Base-by-base conservation (phyloP, 1,284 basidiomycete genomes). In the Rhodotorula mucilaginosa region DNA sequence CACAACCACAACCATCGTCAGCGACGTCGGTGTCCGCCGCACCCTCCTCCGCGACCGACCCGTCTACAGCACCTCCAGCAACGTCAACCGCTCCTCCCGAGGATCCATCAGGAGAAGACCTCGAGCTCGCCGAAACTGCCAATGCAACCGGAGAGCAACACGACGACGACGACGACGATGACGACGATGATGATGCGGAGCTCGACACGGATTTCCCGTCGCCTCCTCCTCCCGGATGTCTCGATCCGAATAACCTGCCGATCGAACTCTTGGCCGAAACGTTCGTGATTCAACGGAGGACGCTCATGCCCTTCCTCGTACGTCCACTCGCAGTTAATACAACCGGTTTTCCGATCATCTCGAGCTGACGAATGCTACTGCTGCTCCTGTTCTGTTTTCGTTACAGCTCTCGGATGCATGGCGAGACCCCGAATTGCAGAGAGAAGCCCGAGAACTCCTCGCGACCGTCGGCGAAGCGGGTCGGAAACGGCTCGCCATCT, bases 141-240 rank as follows among this genome's bases (percentile, higher is more conserved):
- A 31, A 21, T 21, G 2, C 29, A 23, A 26, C 58, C 54, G 68
- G 49, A 2, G 62, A 44, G 7, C 57, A 64, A 19, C 48, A 58
- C 47, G 60, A 52, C 21, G 69, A 60, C 5, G 73, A 74, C 21
- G 31, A 51, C 21, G 61, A 60, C 15, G 58, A 47, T 3, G 74
- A 71, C 31, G 77, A 73, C 16, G 74, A 76, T 19, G 78, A 76
- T 0, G 75, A 77, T 47, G 70, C 69, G 21, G 75, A 77, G 49
- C 70, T 69, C n/a, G 75, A 78, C 18, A 54, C 68, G 16, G 70
- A 73, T 0, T 76, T 77, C 46, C 72, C 77, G 8, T 68, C 67
- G 1, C 71, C 69, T 1, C 76, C 79, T 3, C 80, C 80, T 21
- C 80, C 80, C 5, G 81, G 81, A 5, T 81, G 80, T 71, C 75